phyloP scores from a whole-genome alignment of 2,329 filamentous ascomycete species.

The Fusarium sambucinum region DNA sequence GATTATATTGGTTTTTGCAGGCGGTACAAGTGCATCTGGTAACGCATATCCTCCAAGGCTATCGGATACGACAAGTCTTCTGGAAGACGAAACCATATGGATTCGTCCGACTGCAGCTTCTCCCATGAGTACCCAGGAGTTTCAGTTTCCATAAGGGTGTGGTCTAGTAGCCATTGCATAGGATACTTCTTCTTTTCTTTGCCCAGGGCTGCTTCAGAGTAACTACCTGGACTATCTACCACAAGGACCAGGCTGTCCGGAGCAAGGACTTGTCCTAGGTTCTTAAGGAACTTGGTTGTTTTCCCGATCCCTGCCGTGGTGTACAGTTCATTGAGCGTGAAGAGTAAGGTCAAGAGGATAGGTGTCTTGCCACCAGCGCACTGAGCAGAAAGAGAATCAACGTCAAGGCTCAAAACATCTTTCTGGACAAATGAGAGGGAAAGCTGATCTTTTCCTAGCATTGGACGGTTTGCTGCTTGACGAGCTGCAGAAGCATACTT shows the following conservation, averaged over 20 bases:
- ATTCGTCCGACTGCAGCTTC: slow-evolving; percentile 80
- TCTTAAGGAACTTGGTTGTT: slow-evolving; percentile 81
- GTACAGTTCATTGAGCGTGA: slow-evolving; percentile 97
- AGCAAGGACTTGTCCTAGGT: slow-evolving; percentile 69
- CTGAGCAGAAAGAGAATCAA: slow-evolving; percentile 50
- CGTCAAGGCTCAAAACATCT: slow-evolving; percentile 62
- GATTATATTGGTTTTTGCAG: slow-evolving; percentile 44
- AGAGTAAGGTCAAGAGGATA: slow-evolving; percentile 82
- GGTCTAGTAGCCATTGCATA: slow-evolving; percentile 93
- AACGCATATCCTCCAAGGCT: slow-evolving; percentile 92
- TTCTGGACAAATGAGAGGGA: slow-evolving; percentile 58
- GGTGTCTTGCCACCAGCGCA: slow-evolving; percentile 52
- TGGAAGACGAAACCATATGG: slow-evolving; percentile 84
- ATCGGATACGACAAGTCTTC: slow-evolving; percentile 81
- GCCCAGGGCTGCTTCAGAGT: slow-evolving; percentile 83
- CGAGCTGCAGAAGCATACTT: slow-evolving; percentile 65
- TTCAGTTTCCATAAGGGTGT: slow-evolving; percentile 72
- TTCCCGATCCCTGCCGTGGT: slow-evolving; percentile 76
- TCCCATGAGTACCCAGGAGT: slow-evolving; percentile 71
- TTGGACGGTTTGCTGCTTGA: slow-evolving; percentile 58
- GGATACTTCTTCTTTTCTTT: slow-evolving; percentile 77
- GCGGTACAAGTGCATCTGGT: slow-evolving; percentile 87
- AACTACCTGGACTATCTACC: slow-evolving; percentile 93
- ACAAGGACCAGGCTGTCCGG: slow-evolving; percentile 79
- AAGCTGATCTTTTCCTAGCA: slow-evolving; percentile 58